phyloP scores from a whole-genome alignment of 108 stramenopile genomes.

The Fragilaria radians region DNA sequence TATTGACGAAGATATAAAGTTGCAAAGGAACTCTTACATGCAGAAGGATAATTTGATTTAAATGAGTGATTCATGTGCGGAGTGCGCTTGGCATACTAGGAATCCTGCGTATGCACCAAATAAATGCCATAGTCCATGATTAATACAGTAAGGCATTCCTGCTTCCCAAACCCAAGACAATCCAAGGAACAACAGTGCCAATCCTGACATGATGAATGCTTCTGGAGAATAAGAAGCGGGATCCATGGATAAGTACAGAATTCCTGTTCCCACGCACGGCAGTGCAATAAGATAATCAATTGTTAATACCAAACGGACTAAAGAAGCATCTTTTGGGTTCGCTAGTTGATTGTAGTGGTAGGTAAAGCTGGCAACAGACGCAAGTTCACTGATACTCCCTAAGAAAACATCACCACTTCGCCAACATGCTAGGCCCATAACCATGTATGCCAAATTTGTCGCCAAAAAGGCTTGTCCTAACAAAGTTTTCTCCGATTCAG shows the following conservation, averaged over 20 bases:
- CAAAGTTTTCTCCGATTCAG: conserved; percentile 47
- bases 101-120: conserved; percentile 64
- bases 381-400: conserved; percentile 57
- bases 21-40: no score
- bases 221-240: conserved; percentile 17
- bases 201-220: conserved; percentile 19
- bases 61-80: no score
- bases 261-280: conserved; percentile 35
- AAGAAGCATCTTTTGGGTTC: conserved; percentile 29
- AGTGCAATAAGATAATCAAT: conserved; percentile 69
- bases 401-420: conserved; percentile 48
- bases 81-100: conserved; percentile 46
- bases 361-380: conserved; percentile 55
- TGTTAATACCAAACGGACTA: conserved; percentile 63
- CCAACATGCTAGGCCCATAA: conserved; percentile 44
- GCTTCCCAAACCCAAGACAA: conserved; percentile 76
- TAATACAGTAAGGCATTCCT: conserved; percentile 45
- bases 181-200: conserved; percentile 31
- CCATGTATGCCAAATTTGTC: conserved; percentile 66
- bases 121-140: conserved; percentile 79
- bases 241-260: conserved; percentile 31
- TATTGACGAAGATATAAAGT: no score
- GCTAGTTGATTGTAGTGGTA: conserved; percentile 79
- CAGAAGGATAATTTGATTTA: no score
- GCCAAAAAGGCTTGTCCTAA: conserved; percentile 65